A percentile compares a stretch with the other conserved stretches of the same genome.
Evolutionary conservation across 257 asterid species (phyloP).

Genomic region (Nicotiana tabacum): DNA sequence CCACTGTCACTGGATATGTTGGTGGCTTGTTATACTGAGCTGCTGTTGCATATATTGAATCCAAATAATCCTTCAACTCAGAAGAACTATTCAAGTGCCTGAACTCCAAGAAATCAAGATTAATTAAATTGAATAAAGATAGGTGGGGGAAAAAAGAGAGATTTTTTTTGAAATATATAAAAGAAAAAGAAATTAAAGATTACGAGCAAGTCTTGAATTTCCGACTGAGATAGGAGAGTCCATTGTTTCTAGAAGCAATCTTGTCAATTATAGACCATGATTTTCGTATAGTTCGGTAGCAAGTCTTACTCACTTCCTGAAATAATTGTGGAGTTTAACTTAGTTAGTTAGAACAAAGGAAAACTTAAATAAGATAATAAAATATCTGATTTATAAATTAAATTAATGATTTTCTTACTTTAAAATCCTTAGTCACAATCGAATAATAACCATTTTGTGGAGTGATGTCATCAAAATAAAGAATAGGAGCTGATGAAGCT

Average conservation of each 20-base stretch:
- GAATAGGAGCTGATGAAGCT: slow-evolving; percentile 84
- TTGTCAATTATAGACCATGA: slow-evolving; percentile 72
- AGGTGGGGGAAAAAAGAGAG: not conserved
- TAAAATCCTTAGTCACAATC: slow-evolving; percentile 45
- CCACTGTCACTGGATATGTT: slow-evolving; percentile 32
- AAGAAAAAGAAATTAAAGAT: not conserved
- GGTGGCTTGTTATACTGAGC: slow-evolving; percentile 60
- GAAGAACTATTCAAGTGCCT: slow-evolving; percentile 31
- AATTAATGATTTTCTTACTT: slow-evolving; percentile 28
- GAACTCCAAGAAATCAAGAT: not conserved
- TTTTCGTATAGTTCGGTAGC: slow-evolving; percentile 41
- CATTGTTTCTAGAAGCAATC: slow-evolving; percentile 41
- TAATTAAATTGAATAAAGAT: not conserved
- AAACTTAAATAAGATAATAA: not conserved
- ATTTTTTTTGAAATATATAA: too few relatives aligned
- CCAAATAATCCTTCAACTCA: slow-evolving; percentile 46
- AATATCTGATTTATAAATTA: not conserved
- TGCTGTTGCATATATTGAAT: slow-evolving; percentile 26
- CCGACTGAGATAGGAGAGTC: slow-evolving; percentile 44
- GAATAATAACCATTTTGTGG: slow-evolving; percentile 57
- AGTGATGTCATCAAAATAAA: slow-evolving; percentile 58
- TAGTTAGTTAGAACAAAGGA: not conserved
- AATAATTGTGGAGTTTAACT: not conserved
- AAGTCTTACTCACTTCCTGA: slow-evolving; percentile 54
- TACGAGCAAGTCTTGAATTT: slow-evolving; percentile 56